Conservation (phyloP, 306 rosid genomes). For the Fagus crenata region DNA sequence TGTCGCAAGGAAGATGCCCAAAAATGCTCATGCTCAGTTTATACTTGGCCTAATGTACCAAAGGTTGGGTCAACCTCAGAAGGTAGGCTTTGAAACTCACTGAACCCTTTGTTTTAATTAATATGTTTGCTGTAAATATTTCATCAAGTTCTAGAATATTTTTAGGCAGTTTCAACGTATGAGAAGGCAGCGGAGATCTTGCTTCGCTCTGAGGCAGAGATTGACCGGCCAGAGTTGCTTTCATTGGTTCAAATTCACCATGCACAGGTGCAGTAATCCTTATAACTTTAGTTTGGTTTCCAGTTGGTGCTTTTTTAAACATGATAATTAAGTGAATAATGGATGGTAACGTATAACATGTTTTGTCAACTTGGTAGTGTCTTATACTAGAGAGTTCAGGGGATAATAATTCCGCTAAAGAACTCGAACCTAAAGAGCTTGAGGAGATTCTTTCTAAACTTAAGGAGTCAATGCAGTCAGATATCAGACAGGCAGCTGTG, state of each 20-base stretch:
- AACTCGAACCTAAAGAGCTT: slow-evolving; percentile 80
- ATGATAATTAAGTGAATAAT: slow-evolving; percentile 14
- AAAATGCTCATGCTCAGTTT: slow-evolving; percentile 98
- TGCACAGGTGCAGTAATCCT: slow-evolving; percentile 72
- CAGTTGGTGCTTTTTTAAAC: neutral
- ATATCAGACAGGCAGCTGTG: slow-evolving; percentile 84
- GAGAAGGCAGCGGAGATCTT: slow-evolving; percentile 91
- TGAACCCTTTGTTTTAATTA: slow-evolving; percentile 2
- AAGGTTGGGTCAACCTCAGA: slow-evolving; percentile 85
- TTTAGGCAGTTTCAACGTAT: slow-evolving; percentile 74
- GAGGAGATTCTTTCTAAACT: slow-evolving; percentile 74
- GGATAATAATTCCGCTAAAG: slow-evolving; percentile 70
- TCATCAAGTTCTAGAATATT: slow-evolving; percentile 21
- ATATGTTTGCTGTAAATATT: slow-evolving; percentile 2
- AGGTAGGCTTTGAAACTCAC: slow-evolving; percentile 46
- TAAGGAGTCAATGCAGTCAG: slow-evolving; percentile 69
- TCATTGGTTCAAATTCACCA: slow-evolving; percentile 90
- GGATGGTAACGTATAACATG: slow-evolving; percentile 36
- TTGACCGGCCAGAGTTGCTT: slow-evolving; percentile 80
- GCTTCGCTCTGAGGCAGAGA: slow-evolving; percentile 70
- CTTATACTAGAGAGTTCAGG: slow-evolving; percentile 71
- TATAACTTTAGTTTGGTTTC: neutral
- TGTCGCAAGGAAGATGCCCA: slow-evolving; percentile 92
- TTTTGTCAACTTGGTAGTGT: slow-evolving; percentile 62
- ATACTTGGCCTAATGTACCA: slow-evolving; percentile 95